A percentile compares a stretch with the other conserved stretches of the same genome.
Evolutionary conservation across 139 green algal genomes (phyloP).

Genomic region (Diplosphaera chodatii): DNA sequence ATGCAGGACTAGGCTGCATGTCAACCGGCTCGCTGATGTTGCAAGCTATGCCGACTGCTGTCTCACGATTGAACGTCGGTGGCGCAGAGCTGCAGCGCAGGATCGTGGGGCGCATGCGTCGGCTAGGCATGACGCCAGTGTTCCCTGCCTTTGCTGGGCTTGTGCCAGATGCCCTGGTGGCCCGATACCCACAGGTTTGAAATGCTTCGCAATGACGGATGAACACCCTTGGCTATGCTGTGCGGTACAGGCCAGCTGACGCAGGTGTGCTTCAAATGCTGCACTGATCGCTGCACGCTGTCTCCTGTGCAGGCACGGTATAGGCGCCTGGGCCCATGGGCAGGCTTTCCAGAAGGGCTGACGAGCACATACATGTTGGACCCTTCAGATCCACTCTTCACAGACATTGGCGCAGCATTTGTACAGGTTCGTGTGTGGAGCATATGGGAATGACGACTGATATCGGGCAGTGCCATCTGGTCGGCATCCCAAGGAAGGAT

Average conservation of each 20-base stretch:
- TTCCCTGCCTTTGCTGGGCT: conserved; percentile 48
- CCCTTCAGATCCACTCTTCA: conserved; percentile 32
- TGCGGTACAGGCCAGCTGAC: no score
- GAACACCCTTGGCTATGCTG: no score
- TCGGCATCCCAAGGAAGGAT: no score
- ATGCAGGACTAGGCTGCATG: no score
- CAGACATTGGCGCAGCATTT: conserved; percentile 23
- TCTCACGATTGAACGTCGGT: no score
- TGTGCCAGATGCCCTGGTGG: conserved; percentile 20
- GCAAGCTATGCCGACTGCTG: no score
- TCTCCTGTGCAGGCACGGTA: neutral
- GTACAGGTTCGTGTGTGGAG: neutral
- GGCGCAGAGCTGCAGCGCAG: conserved; percentile 16
- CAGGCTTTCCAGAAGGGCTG: conserved; percentile 21
- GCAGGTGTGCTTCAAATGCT: no score
- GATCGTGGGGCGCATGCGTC: conserved; percentile 37
- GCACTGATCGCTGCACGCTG: no score
- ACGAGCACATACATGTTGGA: conserved; percentile 31
- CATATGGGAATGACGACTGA: no score
- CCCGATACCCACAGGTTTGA: conserved; percentile 19
- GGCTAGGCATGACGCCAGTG: conserved; percentile 41
- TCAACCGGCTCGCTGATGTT: no score
- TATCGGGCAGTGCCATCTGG: no score
- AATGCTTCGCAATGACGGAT: no score
- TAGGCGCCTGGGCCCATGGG: conserved; percentile 14